These are phyloP conservation scores for Coemansia sp. DNA, from an alignment of 192 early-diverging fungal species.

Conservation along the genomic window DNA sequence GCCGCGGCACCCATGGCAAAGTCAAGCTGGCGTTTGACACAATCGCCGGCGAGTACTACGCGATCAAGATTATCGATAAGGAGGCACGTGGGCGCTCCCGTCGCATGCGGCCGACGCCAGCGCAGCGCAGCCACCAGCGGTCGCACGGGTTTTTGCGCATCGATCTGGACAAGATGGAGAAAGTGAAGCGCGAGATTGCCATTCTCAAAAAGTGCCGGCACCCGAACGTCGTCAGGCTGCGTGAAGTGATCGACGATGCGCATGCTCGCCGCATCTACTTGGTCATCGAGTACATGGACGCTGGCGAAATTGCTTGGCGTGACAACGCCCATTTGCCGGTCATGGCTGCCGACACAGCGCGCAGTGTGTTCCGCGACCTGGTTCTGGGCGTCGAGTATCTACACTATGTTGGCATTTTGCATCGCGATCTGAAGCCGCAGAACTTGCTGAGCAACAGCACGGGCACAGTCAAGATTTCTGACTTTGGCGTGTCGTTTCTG, in stretches of 20 bases:
- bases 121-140: conserved; percentile 20
- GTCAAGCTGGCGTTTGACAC: conserved; percentile 88
- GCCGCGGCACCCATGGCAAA: conserved; percentile 93
- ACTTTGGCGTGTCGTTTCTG: conserved; percentile 97
- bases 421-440: conserved; percentile 97
- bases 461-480: conserved; percentile 89
- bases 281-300: conserved; percentile 88
- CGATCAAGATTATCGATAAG: conserved; percentile 60
- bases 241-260: conserved; percentile 96
- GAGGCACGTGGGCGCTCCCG: conserved; percentile 41
- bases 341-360: conserved; percentile 62
- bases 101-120: conserved; percentile 34
- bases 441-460: conserved; percentile 82
- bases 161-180: conserved; percentile 61
- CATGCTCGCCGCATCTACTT: conserved; percentile 88
- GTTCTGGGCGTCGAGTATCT: conserved; percentile 91
- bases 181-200: conserved; percentile 92
- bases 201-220: conserved; percentile 95
- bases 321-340: conserved; percentile 63
- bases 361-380: conserved; percentile 85
- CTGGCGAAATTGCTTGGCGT: conserved; percentile 92
- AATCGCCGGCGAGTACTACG: conserved; percentile 68
- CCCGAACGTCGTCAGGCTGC: conserved; percentile 84
- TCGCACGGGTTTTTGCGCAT: conserved; percentile 48
- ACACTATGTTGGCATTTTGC: conserved; percentile 93